Evolutionary conservation across 2,329 filamentous ascomycete genomes (phyloP).

Genomic region (Elsinoe perseae): DNA sequence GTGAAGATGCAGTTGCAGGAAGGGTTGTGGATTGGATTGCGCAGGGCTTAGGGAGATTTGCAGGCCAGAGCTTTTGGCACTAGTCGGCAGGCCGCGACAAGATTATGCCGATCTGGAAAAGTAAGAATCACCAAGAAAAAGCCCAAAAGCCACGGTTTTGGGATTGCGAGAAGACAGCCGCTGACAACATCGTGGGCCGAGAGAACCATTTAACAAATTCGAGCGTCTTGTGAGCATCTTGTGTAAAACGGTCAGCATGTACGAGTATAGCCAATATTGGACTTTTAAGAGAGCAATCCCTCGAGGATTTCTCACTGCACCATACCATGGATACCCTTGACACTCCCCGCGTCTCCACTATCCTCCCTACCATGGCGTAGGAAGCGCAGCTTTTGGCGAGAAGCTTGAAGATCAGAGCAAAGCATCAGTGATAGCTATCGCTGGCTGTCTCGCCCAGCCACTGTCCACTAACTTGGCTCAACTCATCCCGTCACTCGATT

Average conservation of each 20-base stretch:
- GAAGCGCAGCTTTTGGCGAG: neutral
- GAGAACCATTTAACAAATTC: neutral
- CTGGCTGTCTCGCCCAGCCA: slow-evolving; percentile 1
- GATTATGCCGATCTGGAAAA: neutral
- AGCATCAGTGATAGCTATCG: neutral
- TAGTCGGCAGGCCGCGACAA: neutral
- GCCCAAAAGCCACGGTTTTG: neutral
- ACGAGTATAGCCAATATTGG: neutral
- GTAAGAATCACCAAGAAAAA: neutral
- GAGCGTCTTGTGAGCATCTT: no score
- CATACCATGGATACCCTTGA: neutral
- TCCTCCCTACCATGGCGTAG: neutral
- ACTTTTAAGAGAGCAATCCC: neutral
- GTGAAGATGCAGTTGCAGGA: neutral
- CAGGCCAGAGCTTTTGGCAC: neutral
- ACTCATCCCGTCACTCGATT: neutral
- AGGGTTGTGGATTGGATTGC: neutral
- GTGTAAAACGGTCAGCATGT: neutral
- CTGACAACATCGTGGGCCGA: neutral
- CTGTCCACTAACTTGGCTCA: slow-evolving; percentile 1
- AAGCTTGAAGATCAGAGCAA: neutral
- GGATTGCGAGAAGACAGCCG: neutral
- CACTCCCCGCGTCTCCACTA: slow-evolving; percentile 9
- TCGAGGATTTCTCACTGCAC: neutral
- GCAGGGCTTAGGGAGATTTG: slow-evolving; percentile 9